phyloP scores from a whole-genome alignment of 225 moss, liverwort and hornwort species.

The Polytrichum formosum region DNA sequence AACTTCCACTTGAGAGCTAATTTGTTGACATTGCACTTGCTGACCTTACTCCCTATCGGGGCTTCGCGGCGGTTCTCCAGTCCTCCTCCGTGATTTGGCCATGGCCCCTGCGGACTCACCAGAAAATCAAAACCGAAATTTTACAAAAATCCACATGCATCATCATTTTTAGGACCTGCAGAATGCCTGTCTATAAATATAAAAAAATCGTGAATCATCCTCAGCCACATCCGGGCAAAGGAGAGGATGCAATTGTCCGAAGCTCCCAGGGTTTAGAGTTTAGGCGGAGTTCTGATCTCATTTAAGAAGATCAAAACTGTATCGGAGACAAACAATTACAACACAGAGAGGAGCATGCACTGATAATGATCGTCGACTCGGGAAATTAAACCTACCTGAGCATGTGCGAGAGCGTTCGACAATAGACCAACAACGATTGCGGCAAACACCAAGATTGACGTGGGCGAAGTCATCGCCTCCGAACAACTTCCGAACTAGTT shows the following conservation, averaged over 20 bases:
- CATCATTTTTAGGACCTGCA: not conserved
- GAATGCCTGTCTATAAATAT: not conserved
- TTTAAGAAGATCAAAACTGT: not conserved
- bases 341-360: not conserved
- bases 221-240: not conserved
- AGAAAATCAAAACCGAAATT: not conserved
- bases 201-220: not conserved
- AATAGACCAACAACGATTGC: not conserved
- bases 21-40: not conserved
- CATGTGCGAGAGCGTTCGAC: not conserved
- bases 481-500: too few species aligned
- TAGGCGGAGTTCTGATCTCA: not conserved
- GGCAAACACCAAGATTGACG: not conserved
- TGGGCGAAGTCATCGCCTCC: too few species aligned
- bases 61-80: slow-evolving; percentile 18
- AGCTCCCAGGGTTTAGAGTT: not conserved
- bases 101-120: slow-evolving; percentile 3
- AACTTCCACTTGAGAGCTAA: slow-evolving; percentile 16
- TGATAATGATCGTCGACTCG: not conserved
- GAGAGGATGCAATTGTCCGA: not conserved
- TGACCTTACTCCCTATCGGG: slow-evolving; percentile 10
- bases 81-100: slow-evolving; percentile 25
- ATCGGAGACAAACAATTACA: not conserved
- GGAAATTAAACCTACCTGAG: not conserved
- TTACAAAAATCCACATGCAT: not conserved